These are phyloP conservation scores for Cordyceps farinosa DNA, from an alignment of 2,329 filamentous ascomycete species.

Conservation along the genomic window DNA sequence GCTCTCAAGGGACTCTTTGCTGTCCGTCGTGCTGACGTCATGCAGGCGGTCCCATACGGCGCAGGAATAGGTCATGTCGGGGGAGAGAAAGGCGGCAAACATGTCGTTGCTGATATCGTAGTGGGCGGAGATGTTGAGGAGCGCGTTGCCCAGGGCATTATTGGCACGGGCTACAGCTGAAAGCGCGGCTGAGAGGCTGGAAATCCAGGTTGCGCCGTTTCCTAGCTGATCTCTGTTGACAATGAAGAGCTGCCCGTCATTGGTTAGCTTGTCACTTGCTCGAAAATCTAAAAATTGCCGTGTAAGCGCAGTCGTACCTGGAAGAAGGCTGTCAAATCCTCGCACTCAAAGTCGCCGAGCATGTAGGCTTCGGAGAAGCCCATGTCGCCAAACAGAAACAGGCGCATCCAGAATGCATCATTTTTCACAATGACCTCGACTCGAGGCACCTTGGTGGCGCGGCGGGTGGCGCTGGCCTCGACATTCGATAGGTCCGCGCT, in stretches of 20 bases:
- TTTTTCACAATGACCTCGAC: conserved; percentile 59
- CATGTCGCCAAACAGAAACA: conserved; percentile 70
- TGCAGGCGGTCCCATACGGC: conserved; percentile 53
- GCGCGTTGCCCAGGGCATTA: conserved; percentile 55
- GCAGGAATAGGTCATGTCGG: conserved; percentile 76
- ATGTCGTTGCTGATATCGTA: conserved; percentile 76
- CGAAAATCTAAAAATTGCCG: not conserved
- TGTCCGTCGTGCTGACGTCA: conserved; percentile 31
- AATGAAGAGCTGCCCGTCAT: conserved; percentile 58
- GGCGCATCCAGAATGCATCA: conserved; percentile 67
- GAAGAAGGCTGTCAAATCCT: conserved; percentile 66
- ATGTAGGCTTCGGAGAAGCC: conserved; percentile 72
- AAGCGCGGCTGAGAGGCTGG: conserved; percentile 54
- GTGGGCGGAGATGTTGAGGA: conserved; percentile 66
- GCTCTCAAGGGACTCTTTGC: conserved; percentile 56
- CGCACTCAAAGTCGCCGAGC: conserved; percentile 65
- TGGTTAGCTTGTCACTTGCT: not conserved
- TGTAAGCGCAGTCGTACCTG: conserved; percentile 41
- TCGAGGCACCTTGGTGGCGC: conserved; percentile 34
- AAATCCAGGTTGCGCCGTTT: conserved; percentile 61
- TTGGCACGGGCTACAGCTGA: conserved; percentile 55
- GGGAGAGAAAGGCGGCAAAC: conserved; percentile 69
- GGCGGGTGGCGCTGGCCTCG: conserved; percentile 33
- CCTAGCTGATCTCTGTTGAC: conserved; percentile 60
- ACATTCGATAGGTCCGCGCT: conserved; percentile 35